Base-by-base conservation (phyloP, 2,329 filamentous ascomycete genomes). In the Calonectria naviculata region DNA sequence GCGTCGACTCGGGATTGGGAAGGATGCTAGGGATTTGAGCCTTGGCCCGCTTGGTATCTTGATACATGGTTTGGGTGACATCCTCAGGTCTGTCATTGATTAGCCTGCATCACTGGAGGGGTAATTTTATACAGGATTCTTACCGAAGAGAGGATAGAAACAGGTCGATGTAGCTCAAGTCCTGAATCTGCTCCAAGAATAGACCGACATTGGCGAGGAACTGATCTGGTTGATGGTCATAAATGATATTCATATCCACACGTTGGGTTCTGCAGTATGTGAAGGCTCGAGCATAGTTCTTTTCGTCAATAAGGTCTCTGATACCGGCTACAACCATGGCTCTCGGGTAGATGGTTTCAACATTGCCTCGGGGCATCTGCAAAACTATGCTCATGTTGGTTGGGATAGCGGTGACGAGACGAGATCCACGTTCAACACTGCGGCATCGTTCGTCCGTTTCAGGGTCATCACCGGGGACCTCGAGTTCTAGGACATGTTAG, bases 241-340 rank as follows among this genome's bases (percentile, higher is more conserved):
- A 96, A 3, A 99, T 86, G 72, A 99, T 96, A 79, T 99, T 99
- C 93, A 98, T 95, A 79, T 99, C 97, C 1, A 99, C 97, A 76
- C 97, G 91, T 81, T 99, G 97, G 26, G 92, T 96, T 62, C 97
- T 92, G 81, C 97, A 98, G 73, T 95, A 93, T 26, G 93, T 86
- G 80, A 98, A 99, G 0, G 97, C 97, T 63, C 90, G 91, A 60
- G 89, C 90, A 79, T 98, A 99, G 77, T 97, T 91, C 81, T 93
- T 94, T 36, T 89, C 87, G 65, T 95, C 93, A 63, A 99, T 94
- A 63, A 93, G 91, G 61, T 90, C 90, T 58, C 97, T 91, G 67
- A 99, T 97, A 29, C 95, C 95, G 2, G 95, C 95, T 60, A 99
- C 87, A 0, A 99, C 96, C 84, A 99, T 92, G 17, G 96, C 96